phyloP scores from a whole-genome alignment of 2,329 filamentous ascomycete genomes.

The Colletotrichum viniferum region DNA sequence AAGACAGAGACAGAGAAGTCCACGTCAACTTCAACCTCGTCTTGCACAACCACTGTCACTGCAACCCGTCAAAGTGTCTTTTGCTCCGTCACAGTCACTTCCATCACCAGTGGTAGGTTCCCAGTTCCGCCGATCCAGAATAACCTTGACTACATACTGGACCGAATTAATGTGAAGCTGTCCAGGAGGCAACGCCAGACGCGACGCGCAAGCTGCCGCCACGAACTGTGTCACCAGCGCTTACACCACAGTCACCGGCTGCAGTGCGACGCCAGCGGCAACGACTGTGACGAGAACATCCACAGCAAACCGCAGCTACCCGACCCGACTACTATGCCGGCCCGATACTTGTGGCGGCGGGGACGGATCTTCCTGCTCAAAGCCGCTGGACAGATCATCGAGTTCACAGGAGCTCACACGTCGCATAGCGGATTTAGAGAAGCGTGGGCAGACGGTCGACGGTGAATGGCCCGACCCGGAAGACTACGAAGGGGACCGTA shows the following conservation, averaged over 20 bases:
- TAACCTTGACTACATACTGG: background rate
- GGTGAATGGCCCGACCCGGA: background rate
- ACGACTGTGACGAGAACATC: background rate
- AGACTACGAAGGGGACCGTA: background rate
- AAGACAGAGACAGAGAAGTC: background rate
- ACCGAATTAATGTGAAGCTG: fast-evolving
- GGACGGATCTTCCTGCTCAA: background rate
- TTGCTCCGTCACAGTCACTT: background rate
- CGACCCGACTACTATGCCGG: background rate
- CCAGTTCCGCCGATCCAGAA: background rate
- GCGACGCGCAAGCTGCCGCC: background rate
- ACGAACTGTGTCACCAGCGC: background rate
- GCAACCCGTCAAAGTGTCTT: background rate
- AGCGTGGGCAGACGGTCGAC: background rate
- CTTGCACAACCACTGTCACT: background rate
- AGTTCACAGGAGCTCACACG: background rate
- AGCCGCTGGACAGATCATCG: background rate
- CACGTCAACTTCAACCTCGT: background rate
- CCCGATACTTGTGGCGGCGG: background rate
- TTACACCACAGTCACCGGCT: background rate
- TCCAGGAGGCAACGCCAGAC: background rate
- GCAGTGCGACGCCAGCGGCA: background rate
- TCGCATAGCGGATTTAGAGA: background rate
- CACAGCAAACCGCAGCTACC: background rate
- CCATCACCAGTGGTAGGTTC: background rate